Percentiles rank a stretch among this genome's conserved stretches.
Conservation (phyloP, 352 stramenopile genomes). For the Pelagophyceae sp. region DNA sequence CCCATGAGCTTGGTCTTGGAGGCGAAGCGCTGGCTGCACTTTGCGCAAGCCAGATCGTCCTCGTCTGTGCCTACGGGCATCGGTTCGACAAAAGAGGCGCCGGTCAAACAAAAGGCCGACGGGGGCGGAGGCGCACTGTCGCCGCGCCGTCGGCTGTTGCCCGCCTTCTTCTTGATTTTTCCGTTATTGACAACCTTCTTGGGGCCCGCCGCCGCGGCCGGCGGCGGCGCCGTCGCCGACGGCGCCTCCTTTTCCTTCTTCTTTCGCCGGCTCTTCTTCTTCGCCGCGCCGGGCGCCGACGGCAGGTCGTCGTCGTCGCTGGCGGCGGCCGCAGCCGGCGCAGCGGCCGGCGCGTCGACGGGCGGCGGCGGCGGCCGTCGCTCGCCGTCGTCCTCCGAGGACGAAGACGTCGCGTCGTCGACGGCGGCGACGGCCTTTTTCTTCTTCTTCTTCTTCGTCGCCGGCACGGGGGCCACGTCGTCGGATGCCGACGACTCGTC, state of each 20-base stretch:
- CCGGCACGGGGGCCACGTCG: background rate
- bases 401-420: background rate
- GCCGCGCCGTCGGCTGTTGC: too few relatives aligned
- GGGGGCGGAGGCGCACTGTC: too few relatives aligned
- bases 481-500: background rate
- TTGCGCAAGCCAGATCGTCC: background rate
- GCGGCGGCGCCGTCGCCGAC: background rate
- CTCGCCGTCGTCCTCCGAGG: background rate
- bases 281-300: background rate
- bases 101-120: too few relatives aligned
- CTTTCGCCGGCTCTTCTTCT: background rate
- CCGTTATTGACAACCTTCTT: too few relatives aligned
- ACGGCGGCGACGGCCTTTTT: background rate
- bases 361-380: too few relatives aligned
- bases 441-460: background rate
- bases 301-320: background rate
- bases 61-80: too few relatives aligned
- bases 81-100: too few relatives aligned
- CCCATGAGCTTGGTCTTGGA: slow-evolving; percentile 1
- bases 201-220: background rate
- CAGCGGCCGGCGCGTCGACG: too few relatives aligned
- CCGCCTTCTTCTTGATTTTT: slow-evolving; percentile 9
- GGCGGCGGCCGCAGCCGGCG: too few relatives aligned
- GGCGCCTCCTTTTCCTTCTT: background rate
- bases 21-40: background rate